phyloP scores from a whole-genome alignment of 192 early-diverging fungal species.

The Haplosporangium gracile region DNA sequence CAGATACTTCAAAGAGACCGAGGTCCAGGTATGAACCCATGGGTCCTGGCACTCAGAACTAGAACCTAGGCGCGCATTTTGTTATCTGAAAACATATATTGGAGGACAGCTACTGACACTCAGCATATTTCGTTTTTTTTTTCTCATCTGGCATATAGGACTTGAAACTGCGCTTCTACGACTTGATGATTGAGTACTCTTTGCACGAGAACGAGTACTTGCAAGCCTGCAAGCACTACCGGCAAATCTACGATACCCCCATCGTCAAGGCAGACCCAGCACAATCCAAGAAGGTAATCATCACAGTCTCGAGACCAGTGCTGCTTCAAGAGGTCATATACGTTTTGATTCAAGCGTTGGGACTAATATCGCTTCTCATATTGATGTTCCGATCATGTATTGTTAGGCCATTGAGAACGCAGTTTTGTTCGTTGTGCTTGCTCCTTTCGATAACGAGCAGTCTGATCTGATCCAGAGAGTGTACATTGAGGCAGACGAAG shows the following conservation, averaged over 20 bases:
- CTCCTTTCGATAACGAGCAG: constrained; percentile 98
- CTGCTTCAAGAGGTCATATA: too few species aligned
- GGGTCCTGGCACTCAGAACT: not conserved
- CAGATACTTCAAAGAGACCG: constrained; percentile 90
- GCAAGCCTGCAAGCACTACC: constrained; percentile 93
- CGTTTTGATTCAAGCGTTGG: too few species aligned
- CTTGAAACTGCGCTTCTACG: constrained; percentile 96
- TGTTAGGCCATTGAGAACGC: constrained; percentile 80
- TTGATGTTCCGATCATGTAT: not conserved
- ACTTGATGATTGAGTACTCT: constrained; percentile 96
- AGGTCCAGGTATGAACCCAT: constrained; percentile 75
- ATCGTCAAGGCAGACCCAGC: constrained; percentile 82
- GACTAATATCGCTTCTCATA: not conserved
- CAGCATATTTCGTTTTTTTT: not conserved
- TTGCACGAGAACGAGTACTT: constrained; percentile 92
- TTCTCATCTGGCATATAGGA: constrained; percentile 63
- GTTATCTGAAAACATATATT: not conserved
- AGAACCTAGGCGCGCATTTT: not conserved
- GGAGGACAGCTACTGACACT: not conserved
- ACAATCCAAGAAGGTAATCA: constrained; percentile 77
- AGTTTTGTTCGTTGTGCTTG: constrained; percentile 88
- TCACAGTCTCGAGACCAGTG: not conserved
- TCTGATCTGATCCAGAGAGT: constrained; percentile 93
- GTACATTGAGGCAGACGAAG: constrained; percentile 83
- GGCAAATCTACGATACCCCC: constrained; percentile 90